These are phyloP conservation scores for Fusarium sp. DNA, from an alignment of 2,329 filamentous ascomycete genomes.

Conservation along the genomic window DNA sequence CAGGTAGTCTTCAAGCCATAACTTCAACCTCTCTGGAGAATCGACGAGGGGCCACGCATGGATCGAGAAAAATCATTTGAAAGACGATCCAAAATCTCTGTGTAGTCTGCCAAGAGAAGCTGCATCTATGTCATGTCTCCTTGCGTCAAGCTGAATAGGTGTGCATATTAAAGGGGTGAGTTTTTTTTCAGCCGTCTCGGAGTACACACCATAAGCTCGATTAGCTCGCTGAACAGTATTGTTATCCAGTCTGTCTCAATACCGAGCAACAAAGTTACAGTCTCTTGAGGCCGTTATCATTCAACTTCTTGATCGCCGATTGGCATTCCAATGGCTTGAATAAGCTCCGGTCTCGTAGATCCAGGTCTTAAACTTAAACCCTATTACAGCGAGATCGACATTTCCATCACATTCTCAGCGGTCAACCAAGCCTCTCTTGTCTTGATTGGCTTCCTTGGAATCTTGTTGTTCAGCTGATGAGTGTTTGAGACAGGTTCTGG, in stretches of 20 bases:
- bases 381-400: neutral
- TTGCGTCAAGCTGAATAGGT: neutral
- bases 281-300: neutral
- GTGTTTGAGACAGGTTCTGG: neutral
- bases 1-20: neutral
- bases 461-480: neutral
- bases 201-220: neutral
- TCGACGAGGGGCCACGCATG: neutral
- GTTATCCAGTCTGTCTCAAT: neutral
- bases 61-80: too few species aligned
- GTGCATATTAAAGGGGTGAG: neutral
- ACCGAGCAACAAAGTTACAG: fast-evolving
- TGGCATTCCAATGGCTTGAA: neutral
- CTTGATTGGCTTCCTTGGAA: neutral
- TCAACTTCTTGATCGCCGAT: neutral
- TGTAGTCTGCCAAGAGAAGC: neutral
- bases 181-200: too few species aligned
- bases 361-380: neutral
- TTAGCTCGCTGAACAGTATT: neutral
- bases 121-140: neutral
- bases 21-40: neutral
- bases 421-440: neutral
- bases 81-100: neutral
- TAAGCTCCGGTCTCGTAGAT: neutral
- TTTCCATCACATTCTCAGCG: neutral